Base-by-base conservation (phyloP, 1,139 yeast genomes). In the Debaryomycetaceae sp. region DNA sequence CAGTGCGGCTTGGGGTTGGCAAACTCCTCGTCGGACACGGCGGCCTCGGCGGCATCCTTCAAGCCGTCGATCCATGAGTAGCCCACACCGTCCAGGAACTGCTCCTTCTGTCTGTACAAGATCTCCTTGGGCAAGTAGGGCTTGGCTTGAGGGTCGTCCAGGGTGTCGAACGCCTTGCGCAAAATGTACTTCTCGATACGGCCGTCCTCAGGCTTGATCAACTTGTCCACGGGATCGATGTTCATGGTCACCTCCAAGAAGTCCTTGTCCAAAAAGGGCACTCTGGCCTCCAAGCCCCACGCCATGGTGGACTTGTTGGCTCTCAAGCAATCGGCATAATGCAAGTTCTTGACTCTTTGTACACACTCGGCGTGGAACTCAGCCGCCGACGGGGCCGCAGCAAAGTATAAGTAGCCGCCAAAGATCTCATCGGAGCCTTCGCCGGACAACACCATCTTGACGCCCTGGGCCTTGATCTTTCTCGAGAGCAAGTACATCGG, bases 271-370 rank as follows among this genome's bases (percentile, higher is more conserved):
- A 91, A 76, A 82, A 91, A 91, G 45, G 99, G 99, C 48, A 91
- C 98, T 67, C 99, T 84, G 39, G 98, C 98, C 70, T 91, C 99
- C 46, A 91, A 76, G 60, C 99, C 99, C 99, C 99, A 91, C 25
- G 99, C 98, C 96, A 91, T 85, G 41, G 99, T 91, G 21, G 97
- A 89, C 69, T 91, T 91, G 85, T 91, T 91, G 46, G 99, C 99
- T 63, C 99, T 83, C 57, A 91, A 71, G 70, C 97, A 89, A 68
- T 91, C 98, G 41, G 98, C 89, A 49, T 80, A 80, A 63, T 91
- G 96, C 64, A 91, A 74, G 89, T 91, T 89, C 74, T 91, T 86
- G 49, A 91, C 96, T 61, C 99, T 78, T 66, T 82, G 71, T 40
- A 93, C 96, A 64, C 94, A 83, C 68, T 91, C 99, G 43, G 78